Evolutionary conservation across 1,139 yeast species (phyloP), one percentile per base, ranked within the genome.

Genomic region (Magnusiomyces paraingens): DNA sequence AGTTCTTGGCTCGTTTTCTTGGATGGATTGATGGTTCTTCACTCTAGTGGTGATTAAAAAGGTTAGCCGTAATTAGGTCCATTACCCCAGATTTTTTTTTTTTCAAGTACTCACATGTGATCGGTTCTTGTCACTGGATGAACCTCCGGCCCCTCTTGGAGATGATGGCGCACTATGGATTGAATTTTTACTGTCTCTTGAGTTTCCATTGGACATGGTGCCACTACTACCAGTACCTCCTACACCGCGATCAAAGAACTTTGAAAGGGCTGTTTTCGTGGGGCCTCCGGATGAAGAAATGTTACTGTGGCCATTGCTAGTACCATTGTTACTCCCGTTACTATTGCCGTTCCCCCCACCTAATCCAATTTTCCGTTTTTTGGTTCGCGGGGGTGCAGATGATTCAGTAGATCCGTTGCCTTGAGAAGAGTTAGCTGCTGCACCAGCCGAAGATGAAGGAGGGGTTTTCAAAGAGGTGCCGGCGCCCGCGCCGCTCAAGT

Each of bases 251-350:
- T 62, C 64, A 41, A 64, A 55, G 47, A 64, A 64, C 54, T 64
- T 63, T 20, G 64, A 59, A 11, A 64, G 65, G 45, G 64, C 66
- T 15, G 62, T 60, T 50, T 63, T 64, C 61, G 14, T 55, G 52
- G 8, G 57, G 59, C 22, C 57, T 62, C 45, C n/a, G n/a, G n/a
- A n/a, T 26, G 32, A 26, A 8, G 32, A 26, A 26, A 5, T 4
- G 32, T 8, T 26, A 8, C 32, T 8, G 32, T 26, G 32, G 32
- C 32, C 32, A 26, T 26, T 26, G 4, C 8, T 8, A 4, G 32
- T 8, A 8, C 32, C 32, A 5, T 4, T 8, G 32, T 26, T 26
- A 4, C 8, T 26, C 32, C 8, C 32, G 32, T 8, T 26, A 8
- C 32, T 26, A 8, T 4, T 5, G 32, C 32, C 32, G 32, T 8